Evolutionary conservation across 192 early-diverging fungal genomes (phyloP).

Genomic region (Chytriomyces sp.): DNA sequence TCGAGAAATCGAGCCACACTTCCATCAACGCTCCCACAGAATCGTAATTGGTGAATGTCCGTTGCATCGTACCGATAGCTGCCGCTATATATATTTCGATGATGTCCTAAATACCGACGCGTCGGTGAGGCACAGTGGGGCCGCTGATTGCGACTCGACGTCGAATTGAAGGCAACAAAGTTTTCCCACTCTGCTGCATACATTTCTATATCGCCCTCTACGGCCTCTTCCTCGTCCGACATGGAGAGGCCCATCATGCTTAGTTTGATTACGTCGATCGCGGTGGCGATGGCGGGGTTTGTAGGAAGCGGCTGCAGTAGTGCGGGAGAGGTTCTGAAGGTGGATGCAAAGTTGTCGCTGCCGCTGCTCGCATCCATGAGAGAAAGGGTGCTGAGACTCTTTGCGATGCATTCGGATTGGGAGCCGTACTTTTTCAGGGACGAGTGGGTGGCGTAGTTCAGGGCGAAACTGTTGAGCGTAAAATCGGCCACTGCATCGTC

Average conservation of each 20-base stretch:
- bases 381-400: neutral
- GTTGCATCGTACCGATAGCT: too few relatives aligned
- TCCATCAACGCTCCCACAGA: too few relatives aligned
- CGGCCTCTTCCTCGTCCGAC: neutral
- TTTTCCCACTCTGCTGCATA: neutral
- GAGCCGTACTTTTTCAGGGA: neutral
- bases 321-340: neutral
- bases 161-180: neutral
- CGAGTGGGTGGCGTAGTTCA: neutral
- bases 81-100: too few relatives aligned
- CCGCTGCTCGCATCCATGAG: neutral
- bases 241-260: slow-evolving; percentile 14
- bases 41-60: too few relatives aligned
- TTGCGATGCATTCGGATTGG: neutral
- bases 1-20: too few relatives aligned
- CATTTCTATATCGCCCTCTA: too few relatives aligned
- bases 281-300: neutral
- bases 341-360: neutral
- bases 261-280: slow-evolving; percentile 9
- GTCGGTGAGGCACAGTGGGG: neutral
- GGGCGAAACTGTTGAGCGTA: neutral
- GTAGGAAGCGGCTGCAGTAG: neutral
- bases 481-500: neutral
- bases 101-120: too few relatives aligned
- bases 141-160: neutral